Percentiles rank a stretch among this genome's conserved stretches.
phyloP scores from a whole-genome alignment of 345 rosid genomes.

The Ceriops tagal region DNA sequence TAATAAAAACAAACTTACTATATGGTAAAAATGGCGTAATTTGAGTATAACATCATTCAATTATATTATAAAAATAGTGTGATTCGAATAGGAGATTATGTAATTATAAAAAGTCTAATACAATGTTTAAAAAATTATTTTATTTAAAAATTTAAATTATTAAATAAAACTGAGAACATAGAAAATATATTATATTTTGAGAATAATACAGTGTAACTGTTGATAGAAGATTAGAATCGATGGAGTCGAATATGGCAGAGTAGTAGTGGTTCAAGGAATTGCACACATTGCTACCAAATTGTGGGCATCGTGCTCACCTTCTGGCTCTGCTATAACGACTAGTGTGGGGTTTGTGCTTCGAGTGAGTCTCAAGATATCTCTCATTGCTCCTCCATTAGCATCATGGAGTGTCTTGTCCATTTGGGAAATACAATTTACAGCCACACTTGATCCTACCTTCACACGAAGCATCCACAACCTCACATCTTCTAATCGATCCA shows the following conservation, averaged over 20 bases:
- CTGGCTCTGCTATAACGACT: slow-evolving; percentile 77
- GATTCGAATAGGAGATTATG: too few species aligned
- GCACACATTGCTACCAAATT: slow-evolving; percentile 56
- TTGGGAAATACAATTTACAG: slow-evolving; percentile 74
- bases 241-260: slow-evolving; percentile 71
- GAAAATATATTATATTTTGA: too few species aligned
- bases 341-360: slow-evolving; percentile 74
- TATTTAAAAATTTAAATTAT: too few species aligned
- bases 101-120: too few species aligned
- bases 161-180: too few species aligned
- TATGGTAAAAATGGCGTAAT: too few species aligned
- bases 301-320: slow-evolving; percentile 52
- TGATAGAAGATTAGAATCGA: slow-evolving; percentile 50
- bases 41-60: too few species aligned
- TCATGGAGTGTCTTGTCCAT: slow-evolving; percentile 83
- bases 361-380: slow-evolving; percentile 70
- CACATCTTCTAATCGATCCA: slow-evolving; percentile 91
- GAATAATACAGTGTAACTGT: too few species aligned
- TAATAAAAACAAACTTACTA: too few species aligned
- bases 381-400: slow-evolving; percentile 55
- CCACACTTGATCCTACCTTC: slow-evolving; percentile 77
- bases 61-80: too few species aligned
- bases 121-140: too few species aligned
- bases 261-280: slow-evolving; percentile 64
- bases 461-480: slow-evolving; percentile 99